Conservation (phyloP, 2,329 filamentous ascomycete genomes). For the Aspergillus ochraceoroseus region DNA sequence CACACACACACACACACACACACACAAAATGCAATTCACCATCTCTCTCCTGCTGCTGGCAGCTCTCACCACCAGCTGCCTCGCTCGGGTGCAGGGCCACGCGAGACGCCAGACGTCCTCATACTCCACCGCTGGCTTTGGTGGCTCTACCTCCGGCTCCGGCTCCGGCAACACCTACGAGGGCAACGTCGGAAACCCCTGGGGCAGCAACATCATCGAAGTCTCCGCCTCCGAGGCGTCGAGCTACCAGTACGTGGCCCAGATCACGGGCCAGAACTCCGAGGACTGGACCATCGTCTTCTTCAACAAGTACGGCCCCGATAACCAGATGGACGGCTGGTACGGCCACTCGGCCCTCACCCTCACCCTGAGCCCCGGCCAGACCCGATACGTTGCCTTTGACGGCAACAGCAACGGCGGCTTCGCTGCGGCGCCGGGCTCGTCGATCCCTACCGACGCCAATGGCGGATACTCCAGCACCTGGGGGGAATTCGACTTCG, state of each 20-base stretch:
- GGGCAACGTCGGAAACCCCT: constrained; percentile 39
- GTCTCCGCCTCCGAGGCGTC: constrained; percentile 29
- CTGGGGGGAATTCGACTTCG: constrained; percentile 41
- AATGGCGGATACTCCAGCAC: constrained; percentile 36
- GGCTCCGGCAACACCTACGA: constrained; percentile 29
- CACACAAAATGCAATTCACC: constrained; percentile 29
- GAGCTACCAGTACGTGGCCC: constrained; percentile 37
- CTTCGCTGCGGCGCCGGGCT: constrained; percentile 28
- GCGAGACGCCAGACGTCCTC: constrained; percentile 21
- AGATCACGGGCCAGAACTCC: constrained; percentile 32
- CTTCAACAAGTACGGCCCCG: constrained; percentile 40
- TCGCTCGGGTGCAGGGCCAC: constrained; percentile 21
- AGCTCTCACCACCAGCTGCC: constrained; percentile 26
- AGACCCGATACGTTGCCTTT: constrained; percentile 38
- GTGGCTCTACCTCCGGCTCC: constrained; percentile 24
- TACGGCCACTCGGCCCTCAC: constrained; percentile 32
- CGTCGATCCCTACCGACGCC: constrained; percentile 26
- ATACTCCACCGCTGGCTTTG: constrained; percentile 34
- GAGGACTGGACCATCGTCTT: constrained; percentile 37
- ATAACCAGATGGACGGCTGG: constrained; percentile 35
- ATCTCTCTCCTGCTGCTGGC: constrained; percentile 32
- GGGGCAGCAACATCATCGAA: constrained; percentile 40
- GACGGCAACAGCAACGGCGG: constrained; percentile 36
- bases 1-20: too few species aligned
- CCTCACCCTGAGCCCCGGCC: constrained; percentile 32